phyloP scores from a whole-genome alignment of 768 basidiomycete genomes.

The Lactarius sanguifluus region DNA sequence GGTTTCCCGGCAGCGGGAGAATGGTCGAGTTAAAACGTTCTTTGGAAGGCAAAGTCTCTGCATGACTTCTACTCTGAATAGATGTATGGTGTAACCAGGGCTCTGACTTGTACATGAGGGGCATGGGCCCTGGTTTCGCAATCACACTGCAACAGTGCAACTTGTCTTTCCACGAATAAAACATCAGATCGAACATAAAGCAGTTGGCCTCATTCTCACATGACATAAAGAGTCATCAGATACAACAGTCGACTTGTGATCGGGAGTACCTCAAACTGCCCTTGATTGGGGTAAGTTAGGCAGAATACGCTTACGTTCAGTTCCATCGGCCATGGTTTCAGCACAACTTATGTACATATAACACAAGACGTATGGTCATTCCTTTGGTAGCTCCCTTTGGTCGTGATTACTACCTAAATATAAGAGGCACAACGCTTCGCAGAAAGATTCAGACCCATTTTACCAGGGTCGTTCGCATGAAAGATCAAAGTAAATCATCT shows the following conservation, averaged over 20 bases:
- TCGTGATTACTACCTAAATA: background rate
- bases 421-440: background rate
- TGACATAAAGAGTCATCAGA: background rate
- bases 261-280: background rate
- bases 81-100: background rate
- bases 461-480: background rate
- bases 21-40: background rate
- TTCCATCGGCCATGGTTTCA: no score
- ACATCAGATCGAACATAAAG: background rate
- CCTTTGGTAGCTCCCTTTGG: background rate
- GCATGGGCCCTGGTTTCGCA: background rate
- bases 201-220: background rate
- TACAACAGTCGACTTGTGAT: background rate
- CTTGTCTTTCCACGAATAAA: background rate
- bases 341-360: no score
- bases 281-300: no score
- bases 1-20: background rate
- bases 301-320: no score
- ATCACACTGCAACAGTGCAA: background rate
- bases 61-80: background rate
- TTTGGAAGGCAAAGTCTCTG: background rate
- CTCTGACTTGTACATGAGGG: background rate
- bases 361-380: background rate
- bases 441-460: background rate
- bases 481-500: slow-evolving; percentile 41